phyloP scores from a whole-genome alignment of 768 basidiomycete species.

The Phylloporus arenicola region DNA sequence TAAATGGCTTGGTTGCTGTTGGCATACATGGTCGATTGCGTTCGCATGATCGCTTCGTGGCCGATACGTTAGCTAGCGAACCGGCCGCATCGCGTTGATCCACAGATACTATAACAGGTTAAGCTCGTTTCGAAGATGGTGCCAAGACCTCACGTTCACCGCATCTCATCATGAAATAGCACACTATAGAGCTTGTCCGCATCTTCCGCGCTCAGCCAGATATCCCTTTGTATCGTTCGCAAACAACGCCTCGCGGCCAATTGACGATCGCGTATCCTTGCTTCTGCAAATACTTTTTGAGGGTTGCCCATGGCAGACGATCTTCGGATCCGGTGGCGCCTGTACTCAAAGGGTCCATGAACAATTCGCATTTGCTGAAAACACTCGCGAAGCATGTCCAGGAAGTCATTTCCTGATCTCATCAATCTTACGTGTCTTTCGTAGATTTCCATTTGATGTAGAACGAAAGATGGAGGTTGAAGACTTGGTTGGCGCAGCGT shows the following conservation, averaged over 20 bases:
- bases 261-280: conserved; percentile 4
- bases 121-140: too few species aligned
- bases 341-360: neutral
- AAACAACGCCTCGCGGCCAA: conserved; percentile 5
- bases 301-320: conserved; percentile 11
- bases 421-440: conserved; percentile 1
- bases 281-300: conserved; percentile 2
- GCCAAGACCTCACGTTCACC: neutral
- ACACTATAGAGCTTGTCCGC: conserved; percentile 4
- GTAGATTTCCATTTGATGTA: neutral
- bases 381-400: conserved; percentile 9
- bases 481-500: too few species aligned
- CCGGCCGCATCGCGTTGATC: too few species aligned
- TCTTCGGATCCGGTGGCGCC: conserved; percentile 2
- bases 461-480: neutral
- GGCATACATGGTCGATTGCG: too few species aligned
- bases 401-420: conserved; percentile 1
- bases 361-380: neutral
- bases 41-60: too few species aligned
- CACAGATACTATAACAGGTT: too few species aligned
- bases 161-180: conserved; percentile 1
- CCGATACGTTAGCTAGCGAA: too few species aligned
- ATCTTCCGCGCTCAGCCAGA: conserved; percentile 5
- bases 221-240: conserved; percentile 4
- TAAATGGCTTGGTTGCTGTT: too few species aligned